Evolutionary conservation across 129 eudicot species (phyloP).

Genomic region (Pseudognaphalium luteoalbum): DNA sequence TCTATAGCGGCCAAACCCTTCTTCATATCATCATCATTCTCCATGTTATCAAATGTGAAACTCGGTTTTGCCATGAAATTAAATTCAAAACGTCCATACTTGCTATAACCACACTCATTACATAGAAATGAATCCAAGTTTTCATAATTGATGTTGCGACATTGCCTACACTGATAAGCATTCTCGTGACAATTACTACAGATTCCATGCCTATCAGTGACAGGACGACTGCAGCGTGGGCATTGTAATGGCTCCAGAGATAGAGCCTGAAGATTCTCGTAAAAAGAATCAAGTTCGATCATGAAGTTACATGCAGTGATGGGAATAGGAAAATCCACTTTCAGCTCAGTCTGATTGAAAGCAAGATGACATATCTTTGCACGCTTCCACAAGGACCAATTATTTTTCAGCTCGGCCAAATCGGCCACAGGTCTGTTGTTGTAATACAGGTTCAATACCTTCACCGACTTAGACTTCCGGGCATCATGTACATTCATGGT

Average conservation of each 20-base stretch:
- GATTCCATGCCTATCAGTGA: slow-evolving; percentile 94
- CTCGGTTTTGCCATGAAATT: slow-evolving; percentile 98
- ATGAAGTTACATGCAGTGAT: slow-evolving; percentile 98
- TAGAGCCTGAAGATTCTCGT: slow-evolving; percentile 96
- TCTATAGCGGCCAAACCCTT: slow-evolving; percentile 96
- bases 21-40: slow-evolving; percentile 99
- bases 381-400: slow-evolving; percentile 99
- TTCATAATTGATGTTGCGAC: slow-evolving; percentile 96
- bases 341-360: slow-evolving; percentile 88
- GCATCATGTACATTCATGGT: slow-evolving; percentile 99
- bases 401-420: slow-evolving; percentile 89
- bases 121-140: slow-evolving; percentile 94
- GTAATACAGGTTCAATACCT: slow-evolving; percentile 91
- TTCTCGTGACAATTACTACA: slow-evolving; percentile 97
- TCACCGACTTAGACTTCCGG: slow-evolving; percentile 96
- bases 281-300: slow-evolving; percentile 97
- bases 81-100: slow-evolving; percentile 97
- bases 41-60: slow-evolving; percentile 97
- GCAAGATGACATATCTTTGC: slow-evolving; percentile 96
- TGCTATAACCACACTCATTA: slow-evolving; percentile 98
- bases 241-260: slow-evolving; percentile 98
- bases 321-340: slow-evolving; percentile 96
- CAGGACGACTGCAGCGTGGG: slow-evolving; percentile 98
- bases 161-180: slow-evolving; percentile 99
- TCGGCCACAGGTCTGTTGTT: slow-evolving; percentile 98